Conservation (phyloP, 352 stramenopile species). For the Globisporangium irregulare region DNA sequence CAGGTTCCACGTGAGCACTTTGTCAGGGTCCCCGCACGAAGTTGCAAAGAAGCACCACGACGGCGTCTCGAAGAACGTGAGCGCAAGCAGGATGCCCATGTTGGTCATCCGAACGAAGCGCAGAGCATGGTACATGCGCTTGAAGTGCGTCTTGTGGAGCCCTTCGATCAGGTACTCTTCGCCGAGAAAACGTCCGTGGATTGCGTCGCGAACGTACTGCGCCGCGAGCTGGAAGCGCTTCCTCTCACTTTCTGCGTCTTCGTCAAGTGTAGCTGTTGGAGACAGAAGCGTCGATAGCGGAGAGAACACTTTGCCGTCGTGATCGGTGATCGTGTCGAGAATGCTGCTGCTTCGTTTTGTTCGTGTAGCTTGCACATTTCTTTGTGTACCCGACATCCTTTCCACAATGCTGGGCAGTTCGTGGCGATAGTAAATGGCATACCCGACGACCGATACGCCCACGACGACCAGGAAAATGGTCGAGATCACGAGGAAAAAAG, state of each 20-base stretch:
- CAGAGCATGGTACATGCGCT: constrained; percentile 48
- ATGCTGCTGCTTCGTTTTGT: constrained; percentile 7
- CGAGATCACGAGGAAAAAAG: constrained; percentile 48
- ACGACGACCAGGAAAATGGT: constrained; percentile 31
- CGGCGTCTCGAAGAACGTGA: constrained; percentile 56
- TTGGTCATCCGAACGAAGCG: constrained; percentile 39
- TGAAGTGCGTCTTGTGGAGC: constrained; percentile 43
- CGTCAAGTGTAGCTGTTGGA: constrained; percentile 3
- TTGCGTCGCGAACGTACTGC: constrained; percentile 43
- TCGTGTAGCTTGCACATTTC: not conserved
- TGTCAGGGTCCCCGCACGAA: constrained; percentile 29
- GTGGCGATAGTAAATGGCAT: constrained; percentile 28
- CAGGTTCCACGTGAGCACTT: constrained; percentile 35
- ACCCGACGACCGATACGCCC: constrained; percentile 20
- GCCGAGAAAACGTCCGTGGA: constrained; percentile 45
- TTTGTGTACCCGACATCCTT: not conserved
- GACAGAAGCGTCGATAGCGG: constrained; percentile 8
- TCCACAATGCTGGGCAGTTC: constrained; percentile 23
- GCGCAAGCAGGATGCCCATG: constrained; percentile 39
- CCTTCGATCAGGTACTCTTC: constrained; percentile 47
- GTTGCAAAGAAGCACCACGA: constrained; percentile 50
- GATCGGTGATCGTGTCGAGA: constrained; percentile 13
- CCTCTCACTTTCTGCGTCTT: constrained; percentile 12
- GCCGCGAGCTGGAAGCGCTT: constrained; percentile 40
- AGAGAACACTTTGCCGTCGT: constrained; percentile 3